Evolutionary conservation across 73 alveolate species (phyloP).

Genomic region (Blepharisma stoltei): DNA sequence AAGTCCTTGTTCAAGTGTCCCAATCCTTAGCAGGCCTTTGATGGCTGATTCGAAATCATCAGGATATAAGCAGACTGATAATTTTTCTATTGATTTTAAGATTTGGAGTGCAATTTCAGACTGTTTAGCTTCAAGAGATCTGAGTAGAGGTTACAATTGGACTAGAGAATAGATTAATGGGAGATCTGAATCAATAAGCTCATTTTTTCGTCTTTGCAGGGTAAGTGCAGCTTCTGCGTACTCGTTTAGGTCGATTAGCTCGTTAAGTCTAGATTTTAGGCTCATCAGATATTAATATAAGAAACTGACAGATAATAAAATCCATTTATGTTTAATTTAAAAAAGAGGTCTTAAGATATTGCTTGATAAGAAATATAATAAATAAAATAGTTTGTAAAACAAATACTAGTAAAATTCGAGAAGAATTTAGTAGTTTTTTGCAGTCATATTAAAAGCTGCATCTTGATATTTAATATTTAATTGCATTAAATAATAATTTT

Average conservation of each 20-base stretch:
- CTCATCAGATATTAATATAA: background rate
- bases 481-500: no score
- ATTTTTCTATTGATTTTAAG: background rate
- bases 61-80: background rate
- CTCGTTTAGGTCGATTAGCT: background rate
- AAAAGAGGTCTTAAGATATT: no score
- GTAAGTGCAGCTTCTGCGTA: background rate
- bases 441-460: no score
- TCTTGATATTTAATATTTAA: no score
- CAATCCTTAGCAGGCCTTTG: background rate
- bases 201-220: background rate
- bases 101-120: background rate
- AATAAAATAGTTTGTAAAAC: no score
- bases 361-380: no score
- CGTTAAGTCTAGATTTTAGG: constrained; percentile 20
- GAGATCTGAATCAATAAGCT: background rate
- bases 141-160: background rate
- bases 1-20: background rate
- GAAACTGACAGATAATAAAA: no score
- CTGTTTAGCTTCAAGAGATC: background rate
- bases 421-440: no score
- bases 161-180: background rate
- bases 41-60: background rate
- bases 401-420: no score
- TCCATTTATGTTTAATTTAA: no score